Conservation (phyloP, 768 basidiomycete genomes). For the Rhodocollybia butyracea region DNA sequence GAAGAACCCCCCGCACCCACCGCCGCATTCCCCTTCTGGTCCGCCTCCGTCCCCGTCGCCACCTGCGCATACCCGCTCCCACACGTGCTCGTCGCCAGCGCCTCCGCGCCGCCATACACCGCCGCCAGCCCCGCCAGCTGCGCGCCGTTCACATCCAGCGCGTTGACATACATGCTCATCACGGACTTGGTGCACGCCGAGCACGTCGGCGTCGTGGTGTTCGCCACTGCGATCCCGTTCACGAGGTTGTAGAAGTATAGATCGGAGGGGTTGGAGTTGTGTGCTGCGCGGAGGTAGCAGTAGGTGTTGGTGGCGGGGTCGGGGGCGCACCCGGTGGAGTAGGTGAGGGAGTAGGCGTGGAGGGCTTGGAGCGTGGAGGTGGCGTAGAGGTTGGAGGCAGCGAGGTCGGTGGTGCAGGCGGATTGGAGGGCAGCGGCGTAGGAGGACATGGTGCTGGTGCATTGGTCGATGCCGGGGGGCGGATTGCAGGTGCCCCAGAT, state of each 20-base stretch:
- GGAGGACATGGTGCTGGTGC: slow-evolving; percentile 64
- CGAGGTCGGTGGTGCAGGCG: slow-evolving; percentile 57
- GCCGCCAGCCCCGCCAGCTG: slow-evolving; percentile 30
- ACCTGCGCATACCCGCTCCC: slow-evolving; percentile 45
- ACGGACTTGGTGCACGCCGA: slow-evolving; percentile 60
- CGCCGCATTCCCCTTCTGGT: background rate
- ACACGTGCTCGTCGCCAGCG: slow-evolving; percentile 43
- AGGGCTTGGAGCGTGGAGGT: slow-evolving; percentile 60
- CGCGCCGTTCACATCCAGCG: slow-evolving; percentile 34
- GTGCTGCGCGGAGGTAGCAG: slow-evolving; percentile 70
- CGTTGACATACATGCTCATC: slow-evolving; percentile 50
- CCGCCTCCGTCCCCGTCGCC: background rate
- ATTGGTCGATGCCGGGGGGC: slow-evolving; percentile 40
- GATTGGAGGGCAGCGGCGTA: slow-evolving; percentile 48
- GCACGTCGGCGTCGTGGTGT: slow-evolving; percentile 50
- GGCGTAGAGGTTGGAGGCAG: slow-evolving; percentile 47
- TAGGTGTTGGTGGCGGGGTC: slow-evolving; percentile 60
- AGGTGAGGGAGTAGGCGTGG: slow-evolving; percentile 59
- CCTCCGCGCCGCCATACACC: slow-evolving; percentile 49
- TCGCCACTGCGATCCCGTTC: slow-evolving; percentile 52
- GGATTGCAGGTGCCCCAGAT: slow-evolving; percentile 85
- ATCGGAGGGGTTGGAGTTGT: slow-evolving; percentile 55
- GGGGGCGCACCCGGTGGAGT: slow-evolving; percentile 54
- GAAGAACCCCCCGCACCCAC: background rate
- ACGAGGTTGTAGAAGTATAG: slow-evolving; percentile 73